phyloP scores from a whole-genome alignment of 2,329 filamentous ascomycete species.

The Trichoderma asperellum region DNA sequence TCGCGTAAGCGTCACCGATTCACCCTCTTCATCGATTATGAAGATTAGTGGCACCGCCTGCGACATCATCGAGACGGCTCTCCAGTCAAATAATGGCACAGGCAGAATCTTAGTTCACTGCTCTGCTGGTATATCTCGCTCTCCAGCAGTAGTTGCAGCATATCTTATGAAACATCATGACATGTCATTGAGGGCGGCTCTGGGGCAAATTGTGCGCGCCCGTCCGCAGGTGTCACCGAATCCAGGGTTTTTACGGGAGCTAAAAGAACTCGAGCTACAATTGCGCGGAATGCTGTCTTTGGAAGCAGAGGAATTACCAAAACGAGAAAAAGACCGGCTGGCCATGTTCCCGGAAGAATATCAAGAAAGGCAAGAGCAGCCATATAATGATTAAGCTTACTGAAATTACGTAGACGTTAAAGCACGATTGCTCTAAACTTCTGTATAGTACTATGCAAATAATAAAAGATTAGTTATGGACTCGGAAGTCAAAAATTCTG shows the following conservation, averaged over 20 bases:
- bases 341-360: not conserved
- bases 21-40: slow-evolving; percentile 16
- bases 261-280: slow-evolving; percentile 13
- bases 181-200: not conserved
- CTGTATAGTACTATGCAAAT: not conserved
- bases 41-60: slow-evolving; percentile 10
- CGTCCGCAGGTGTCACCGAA: slow-evolving; percentile 22
- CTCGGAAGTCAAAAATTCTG: not conserved
- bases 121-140: slow-evolving; percentile 24
- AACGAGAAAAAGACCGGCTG: slow-evolving; percentile 11
- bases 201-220: slow-evolving; percentile 16
- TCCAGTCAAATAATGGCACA: slow-evolving; percentile 2
- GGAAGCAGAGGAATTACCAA: slow-evolving; percentile 5
- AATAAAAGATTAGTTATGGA: not conserved
- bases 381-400: not conserved
- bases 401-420: not conserved
- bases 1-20: slow-evolving; percentile 22
- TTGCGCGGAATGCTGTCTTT: not conserved
- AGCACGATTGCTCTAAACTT: not conserved
- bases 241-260: slow-evolving; percentile 4
- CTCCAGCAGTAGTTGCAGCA: slow-evolving; percentile 14
- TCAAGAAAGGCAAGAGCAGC: not conserved
- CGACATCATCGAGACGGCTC: slow-evolving; percentile 10
- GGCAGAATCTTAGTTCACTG: slow-evolving; percentile 22
- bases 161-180: slow-evolving; percentile 17